Evolutionary conservation across 2,329 filamentous ascomycete species (phyloP), one percentile per base, ranked within the genome.

Genomic region (Purpureocillium lavendulum): DNA sequence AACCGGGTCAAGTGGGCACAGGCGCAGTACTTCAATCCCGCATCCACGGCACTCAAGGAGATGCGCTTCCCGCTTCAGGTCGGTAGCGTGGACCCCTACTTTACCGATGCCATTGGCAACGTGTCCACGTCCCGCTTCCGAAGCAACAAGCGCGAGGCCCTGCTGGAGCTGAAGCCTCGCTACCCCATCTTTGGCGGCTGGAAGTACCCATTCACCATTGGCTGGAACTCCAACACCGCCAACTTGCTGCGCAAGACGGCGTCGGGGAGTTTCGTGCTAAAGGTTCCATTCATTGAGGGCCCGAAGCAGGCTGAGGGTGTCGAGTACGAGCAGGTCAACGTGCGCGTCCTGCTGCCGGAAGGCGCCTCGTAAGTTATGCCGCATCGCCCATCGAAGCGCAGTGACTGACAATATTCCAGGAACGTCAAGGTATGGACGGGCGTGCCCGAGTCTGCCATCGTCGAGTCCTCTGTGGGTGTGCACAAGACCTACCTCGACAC

Each of bases 141-240:
- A 45, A 79, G 72, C 49, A 85, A 78, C 58, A 77, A 74, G 58
- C 80, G 84, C 16, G 85, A 90, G 62, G 83, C 86, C n/a, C 68
- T 83, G 32, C 75, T 98, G 21, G 89, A 96, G 62, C 73, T 96
- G 46, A 92, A 89, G 71, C 92, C 92, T 15, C 80, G 92, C 38
- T 98, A 94, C 62, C 92, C 92, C n/a, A 62, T 98, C 17, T 98
- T 96, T 54, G 92, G 92, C 44, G 88, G 87, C 44, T 98, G 92
- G 92, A 95, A 94, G 64, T 97, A 96, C 65, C 92, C 86, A 49
- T 98, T 97, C 70, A 87, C 84, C 43, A 81, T 97, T 41, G 92
- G 92, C 50, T 98, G 92, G 92, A 94, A 97, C 66, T 82, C 85
- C 38, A 80, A 94, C 49, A 72, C 94, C 21, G 79, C 79, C 53